Conservation (phyloP, 371 early-diverging fungal species). For the Capillidium rhysosporum region DNA sequence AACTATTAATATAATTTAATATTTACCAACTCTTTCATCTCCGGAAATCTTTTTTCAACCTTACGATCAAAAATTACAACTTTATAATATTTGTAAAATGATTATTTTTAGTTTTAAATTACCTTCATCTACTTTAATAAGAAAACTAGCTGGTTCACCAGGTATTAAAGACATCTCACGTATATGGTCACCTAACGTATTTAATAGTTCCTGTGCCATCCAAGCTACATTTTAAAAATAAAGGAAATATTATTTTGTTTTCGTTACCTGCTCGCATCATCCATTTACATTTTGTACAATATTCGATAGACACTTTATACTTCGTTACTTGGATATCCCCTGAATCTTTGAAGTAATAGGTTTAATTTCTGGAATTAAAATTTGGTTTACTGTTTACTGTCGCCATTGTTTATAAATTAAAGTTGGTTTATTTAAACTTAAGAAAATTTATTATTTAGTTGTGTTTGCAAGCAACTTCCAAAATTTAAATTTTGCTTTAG, state of each 20-base stretch:
- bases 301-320: slow-evolving; percentile 27
- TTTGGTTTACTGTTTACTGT: no score
- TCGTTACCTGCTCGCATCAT: slow-evolving; percentile 2
- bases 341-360: no score
- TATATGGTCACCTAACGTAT: slow-evolving; percentile 34
- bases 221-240: slow-evolving; percentile 22
- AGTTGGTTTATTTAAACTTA: no score
- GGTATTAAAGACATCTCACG: slow-evolving; percentile 47
- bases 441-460: no score
- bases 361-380: no score
- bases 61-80: slow-evolving; percentile 42
- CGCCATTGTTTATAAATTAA: no score
- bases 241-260: neutral
- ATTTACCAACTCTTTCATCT: slow-evolving; percentile 41
- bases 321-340: neutral
- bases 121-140: slow-evolving; percentile 34
- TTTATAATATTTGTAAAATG: slow-evolving; percentile 1
- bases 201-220: slow-evolving; percentile 46
- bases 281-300: slow-evolving; percentile 27
- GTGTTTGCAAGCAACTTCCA: no score
- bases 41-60: slow-evolving; percentile 37
- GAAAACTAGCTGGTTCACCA: slow-evolving; percentile 32
- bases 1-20: neutral
- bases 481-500: no score
- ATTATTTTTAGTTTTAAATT: neutral